Evolutionary conservation across 1,284 basidiomycete genomes (phyloP).

Genomic region (Takashimella tepidaria): DNA sequence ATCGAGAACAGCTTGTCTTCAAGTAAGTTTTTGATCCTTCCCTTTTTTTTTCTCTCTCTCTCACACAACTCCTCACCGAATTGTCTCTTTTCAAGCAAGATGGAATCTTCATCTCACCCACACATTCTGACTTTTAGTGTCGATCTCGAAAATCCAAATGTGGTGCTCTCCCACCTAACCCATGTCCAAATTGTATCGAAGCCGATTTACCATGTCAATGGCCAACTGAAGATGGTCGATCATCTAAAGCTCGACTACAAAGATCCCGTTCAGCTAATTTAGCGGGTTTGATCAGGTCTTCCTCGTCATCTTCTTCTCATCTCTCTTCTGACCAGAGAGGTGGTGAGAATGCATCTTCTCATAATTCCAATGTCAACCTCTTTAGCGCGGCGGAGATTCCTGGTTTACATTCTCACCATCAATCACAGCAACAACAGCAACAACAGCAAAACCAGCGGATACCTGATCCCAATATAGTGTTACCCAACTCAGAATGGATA

Average conservation of each 20-base stretch:
- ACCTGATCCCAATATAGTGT: not conserved
- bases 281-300: not conserved
- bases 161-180: constrained; percentile 13
- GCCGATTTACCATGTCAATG: constrained; percentile 13
- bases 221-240: constrained; percentile 24
- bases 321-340: too few relatives aligned
- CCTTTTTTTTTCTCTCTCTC: too few relatives aligned
- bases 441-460: not conserved
- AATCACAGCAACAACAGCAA: not conserved
- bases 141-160: constrained; percentile 19
- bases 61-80: too few relatives aligned
- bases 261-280: constrained; percentile 4
- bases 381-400: not conserved
- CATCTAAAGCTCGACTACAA: constrained; percentile 17
- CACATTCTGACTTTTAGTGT: constrained; percentile 7
- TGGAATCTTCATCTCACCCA: not conserved
- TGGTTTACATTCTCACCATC: not conserved
- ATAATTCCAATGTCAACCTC: too few relatives aligned
- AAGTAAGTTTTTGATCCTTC: constrained; percentile 6
- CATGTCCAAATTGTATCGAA: constrained; percentile 18
- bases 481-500: too few relatives aligned
- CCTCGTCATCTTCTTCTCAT: too few relatives aligned
- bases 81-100: not conserved
- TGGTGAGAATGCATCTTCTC: too few relatives aligned
- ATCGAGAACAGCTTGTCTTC: constrained; percentile 20